phyloP scores from a whole-genome alignment of 2,329 filamentous ascomycete genomes.

The Ilyonectria mors-panacis region DNA sequence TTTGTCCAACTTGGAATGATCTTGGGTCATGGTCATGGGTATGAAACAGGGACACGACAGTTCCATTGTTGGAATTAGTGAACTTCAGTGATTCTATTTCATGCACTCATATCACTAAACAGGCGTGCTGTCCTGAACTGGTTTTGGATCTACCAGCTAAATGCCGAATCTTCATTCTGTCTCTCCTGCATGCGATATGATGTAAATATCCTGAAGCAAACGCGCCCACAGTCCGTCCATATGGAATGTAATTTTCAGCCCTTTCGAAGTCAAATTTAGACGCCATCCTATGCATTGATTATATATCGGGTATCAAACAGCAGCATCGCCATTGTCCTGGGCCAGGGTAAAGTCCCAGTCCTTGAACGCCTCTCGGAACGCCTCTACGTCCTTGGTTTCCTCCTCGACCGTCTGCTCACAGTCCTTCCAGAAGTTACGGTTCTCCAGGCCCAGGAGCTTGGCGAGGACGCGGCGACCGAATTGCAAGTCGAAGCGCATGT shows the following conservation, averaged over 20 bases:
- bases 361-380: conserved; percentile 87
- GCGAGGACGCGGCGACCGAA: conserved; percentile 91
- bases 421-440: conserved; percentile 87
- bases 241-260: background rate
- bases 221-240: background rate
- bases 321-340: conserved; percentile 28
- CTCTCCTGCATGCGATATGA: background rate
- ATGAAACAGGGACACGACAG: too few relatives aligned
- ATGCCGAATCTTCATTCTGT: background rate
- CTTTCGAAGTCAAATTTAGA: conserved; percentile 27
- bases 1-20: too few relatives aligned
- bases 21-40: too few relatives aligned
- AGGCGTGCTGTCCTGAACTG: background rate
- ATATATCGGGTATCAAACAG: conserved; percentile 29
- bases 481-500: conserved; percentile 88
- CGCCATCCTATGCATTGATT: conserved; percentile 38
- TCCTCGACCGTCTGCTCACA: conserved; percentile 83
- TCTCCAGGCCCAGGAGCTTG: conserved; percentile 86
- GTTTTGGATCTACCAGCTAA: background rate
- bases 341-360: conserved; percentile 84
- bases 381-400: conserved; percentile 82
- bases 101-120: too few relatives aligned
- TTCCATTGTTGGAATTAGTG: too few relatives aligned
- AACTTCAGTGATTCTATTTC: too few relatives aligned
- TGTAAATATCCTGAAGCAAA: background rate